Base-by-base conservation (phyloP, 768 basidiomycete genomes). In the Leucosporidium yakuticum region DNA sequence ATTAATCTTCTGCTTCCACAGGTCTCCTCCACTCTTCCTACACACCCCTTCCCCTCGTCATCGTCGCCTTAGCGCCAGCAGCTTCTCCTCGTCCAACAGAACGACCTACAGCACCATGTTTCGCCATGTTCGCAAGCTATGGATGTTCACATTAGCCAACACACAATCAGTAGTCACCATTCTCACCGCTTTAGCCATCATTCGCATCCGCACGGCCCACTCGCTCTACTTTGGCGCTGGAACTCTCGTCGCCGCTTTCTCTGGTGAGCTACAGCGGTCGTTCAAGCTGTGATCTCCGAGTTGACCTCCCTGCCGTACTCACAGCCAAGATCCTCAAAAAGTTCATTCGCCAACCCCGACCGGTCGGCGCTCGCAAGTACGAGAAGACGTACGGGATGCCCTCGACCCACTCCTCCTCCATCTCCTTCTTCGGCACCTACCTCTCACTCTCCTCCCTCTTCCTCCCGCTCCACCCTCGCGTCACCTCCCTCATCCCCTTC, bases 311-410 rank as follows among this genome's bases (percentile, higher is more conserved):
- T 49, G 27, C 27, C 50, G 2, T 25, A 29, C 49, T 20, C 25
- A 19, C 59, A 80, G 80, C 80, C 55, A 81, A 81, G 73, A 23
- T 76, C 27, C 69, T 81, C 31, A 81, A 81, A 69, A 73, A 70
- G 14, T 69, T 74, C 67, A 78, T 81, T 62, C 73, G 75, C 1
- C 73, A 77, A 32, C 77, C 79, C 0, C 77, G 80, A 27, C 79
- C 80, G 0, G 68, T 72, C 23, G 74, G 77, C 19, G 70, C 78
- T 27, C 70, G 63, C n/a, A 71, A 76, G 34, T 67, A 66, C 23
- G 76, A 80, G 58, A 77, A 76, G 58, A 80, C 80, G 14, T 81
- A 81, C 76, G 81, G 81, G 9, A 81, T 82, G 80, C 81, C 81
- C 29, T 80, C 80, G 8, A 81, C 81, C 0, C 81, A 82, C 67